Conservation (phyloP, 2,329 filamentous ascomycete genomes). For the Thelonectria blattea region DNA sequence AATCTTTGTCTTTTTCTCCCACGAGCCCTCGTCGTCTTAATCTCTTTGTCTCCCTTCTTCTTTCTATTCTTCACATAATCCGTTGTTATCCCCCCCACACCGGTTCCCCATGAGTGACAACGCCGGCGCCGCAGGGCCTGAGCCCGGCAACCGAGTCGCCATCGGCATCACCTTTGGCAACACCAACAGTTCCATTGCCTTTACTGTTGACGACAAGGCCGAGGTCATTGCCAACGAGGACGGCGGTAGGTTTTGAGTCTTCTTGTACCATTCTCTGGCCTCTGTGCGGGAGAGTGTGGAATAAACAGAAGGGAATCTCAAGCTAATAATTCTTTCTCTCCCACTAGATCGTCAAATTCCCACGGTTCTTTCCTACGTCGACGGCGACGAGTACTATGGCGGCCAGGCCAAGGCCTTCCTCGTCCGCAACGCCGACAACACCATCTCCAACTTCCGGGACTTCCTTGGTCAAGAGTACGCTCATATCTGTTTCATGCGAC, state of each 20-base stretch:
- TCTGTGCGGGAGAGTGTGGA: neutral
- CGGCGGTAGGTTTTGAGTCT: slow-evolving; percentile 68
- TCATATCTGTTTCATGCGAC: neutral
- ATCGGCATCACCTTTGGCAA: slow-evolving; percentile 99
- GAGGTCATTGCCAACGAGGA: slow-evolving; percentile 99
- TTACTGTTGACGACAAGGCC: slow-evolving; percentile 89
- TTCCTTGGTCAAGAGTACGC: slow-evolving; percentile 90
- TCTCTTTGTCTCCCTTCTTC: slow-evolving; percentile 2
- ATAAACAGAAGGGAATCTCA: neutral
- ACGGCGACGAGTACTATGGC: slow-evolving; percentile 96
- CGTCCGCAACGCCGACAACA: slow-evolving; percentile 90
- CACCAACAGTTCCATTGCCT: slow-evolving; percentile 96
- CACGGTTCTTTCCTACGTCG: slow-evolving; percentile 90
- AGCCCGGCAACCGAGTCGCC: slow-evolving; percentile 68
- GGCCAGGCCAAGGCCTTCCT: slow-evolving; percentile 94
- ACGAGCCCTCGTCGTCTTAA: slow-evolving; percentile 11
- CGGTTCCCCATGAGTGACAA: slow-evolving; percentile 53
- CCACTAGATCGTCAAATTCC: slow-evolving; percentile 90
- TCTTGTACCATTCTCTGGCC: neutral
- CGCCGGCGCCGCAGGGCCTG: slow-evolving; percentile 49
- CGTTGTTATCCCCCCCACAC: slow-evolving; percentile 14
- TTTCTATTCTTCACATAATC: slow-evolving; percentile 1
- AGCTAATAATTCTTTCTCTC: slow-evolving; percentile 20
- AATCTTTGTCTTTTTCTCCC: slow-evolving; percentile 12
- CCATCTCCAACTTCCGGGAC: slow-evolving; percentile 93